Conservation (phyloP, 2,329 filamentous ascomycete species). For the Diplodia scrobiculata region DNA sequence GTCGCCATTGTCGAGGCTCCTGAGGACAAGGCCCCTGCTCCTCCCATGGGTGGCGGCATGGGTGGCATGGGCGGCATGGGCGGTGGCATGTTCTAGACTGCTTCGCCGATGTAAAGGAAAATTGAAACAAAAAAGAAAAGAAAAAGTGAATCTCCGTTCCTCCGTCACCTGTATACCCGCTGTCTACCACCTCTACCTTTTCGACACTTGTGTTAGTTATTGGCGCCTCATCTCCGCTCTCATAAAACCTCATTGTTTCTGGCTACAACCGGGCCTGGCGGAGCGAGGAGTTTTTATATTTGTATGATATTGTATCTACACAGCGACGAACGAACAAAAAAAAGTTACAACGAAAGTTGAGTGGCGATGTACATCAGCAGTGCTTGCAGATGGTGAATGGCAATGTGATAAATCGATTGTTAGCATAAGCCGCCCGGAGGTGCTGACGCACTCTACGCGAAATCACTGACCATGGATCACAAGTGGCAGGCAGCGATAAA, state of each 20-base stretch:
- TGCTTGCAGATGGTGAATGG: neutral
- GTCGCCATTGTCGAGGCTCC: conserved; percentile 95
- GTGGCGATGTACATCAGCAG: neutral
- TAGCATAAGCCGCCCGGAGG: neutral
- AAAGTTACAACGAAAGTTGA: conserved; percentile 16
- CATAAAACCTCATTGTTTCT: conserved; percentile 32
- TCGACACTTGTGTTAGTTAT: conserved; percentile 40
- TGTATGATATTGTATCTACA: conserved; percentile 32
- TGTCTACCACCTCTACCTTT: conserved; percentile 32
- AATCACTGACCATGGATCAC: neutral
- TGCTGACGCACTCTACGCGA: neutral
- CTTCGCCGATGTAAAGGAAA: conserved; percentile 12
- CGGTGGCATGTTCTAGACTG: conserved; percentile 66
- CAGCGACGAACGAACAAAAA: conserved; percentile 9
- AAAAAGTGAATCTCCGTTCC: conserved; percentile 7
- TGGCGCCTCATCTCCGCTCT: conserved; percentile 43
- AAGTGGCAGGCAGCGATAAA: neutral
- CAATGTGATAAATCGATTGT: neutral
- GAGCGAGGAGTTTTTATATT: conserved; percentile 39
- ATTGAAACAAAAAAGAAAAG: conserved; percentile 2
- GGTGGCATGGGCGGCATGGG: conserved; percentile 66
- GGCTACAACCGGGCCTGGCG: conserved; percentile 40
- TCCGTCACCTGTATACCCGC: conserved; percentile 28
- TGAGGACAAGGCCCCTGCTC: conserved; percentile 78
- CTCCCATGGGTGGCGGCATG: conserved; percentile 54